Evolutionary conservation across 495 filamentous ascomycete species (phyloP), one percentile per base, ranked within the genome.

Genomic region (Aspergillus haitiensis): DNA sequence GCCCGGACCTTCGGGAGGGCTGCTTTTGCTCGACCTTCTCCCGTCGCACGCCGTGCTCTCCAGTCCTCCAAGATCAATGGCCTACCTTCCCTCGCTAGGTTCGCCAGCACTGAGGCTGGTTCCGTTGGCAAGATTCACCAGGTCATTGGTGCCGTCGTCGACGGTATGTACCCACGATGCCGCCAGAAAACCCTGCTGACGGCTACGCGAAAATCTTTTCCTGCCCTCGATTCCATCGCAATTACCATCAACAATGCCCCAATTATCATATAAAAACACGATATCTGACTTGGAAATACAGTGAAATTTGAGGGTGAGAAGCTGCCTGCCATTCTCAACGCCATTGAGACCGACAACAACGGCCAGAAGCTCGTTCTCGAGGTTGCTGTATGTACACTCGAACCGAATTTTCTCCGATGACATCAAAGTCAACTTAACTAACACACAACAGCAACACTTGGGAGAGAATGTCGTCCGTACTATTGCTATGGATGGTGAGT

Each of bases 401-500:
- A 47, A 59, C 35, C 34, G 39, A 40, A 57, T 64, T 66, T 58
- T 66, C 46, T 46, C 8, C 40, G 58, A 66, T 72, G 64, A 63
- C 58, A 66, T 64, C 61, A 60, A 27, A 42, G 18, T 58, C 65
- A 32, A 52, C 18, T 65, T 51, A 59, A 64, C 69, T 73, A 72
- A 75, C 62, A 32, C 48, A 34, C 49, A 45, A 70, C 72, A 97
- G 92, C 94, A 98, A 96, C 94, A 98, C 86, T 82, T 98, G 80
- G 94, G 94, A 82, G 91, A 98, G 85, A 96, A 90, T 85, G 92
- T 97, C 75, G 95, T 98, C 78, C 88, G 94, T 81, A 93, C 90
- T 75, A 98, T 98, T 95, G 95, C 94, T 80, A 98, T 98, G 94
- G 94, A 98, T 81, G 94, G 94, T 96, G 86, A 78, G 89, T 81